Conservation (phyloP, 202 grass and related monocot species). For the Elaeis oleifera region DNA sequence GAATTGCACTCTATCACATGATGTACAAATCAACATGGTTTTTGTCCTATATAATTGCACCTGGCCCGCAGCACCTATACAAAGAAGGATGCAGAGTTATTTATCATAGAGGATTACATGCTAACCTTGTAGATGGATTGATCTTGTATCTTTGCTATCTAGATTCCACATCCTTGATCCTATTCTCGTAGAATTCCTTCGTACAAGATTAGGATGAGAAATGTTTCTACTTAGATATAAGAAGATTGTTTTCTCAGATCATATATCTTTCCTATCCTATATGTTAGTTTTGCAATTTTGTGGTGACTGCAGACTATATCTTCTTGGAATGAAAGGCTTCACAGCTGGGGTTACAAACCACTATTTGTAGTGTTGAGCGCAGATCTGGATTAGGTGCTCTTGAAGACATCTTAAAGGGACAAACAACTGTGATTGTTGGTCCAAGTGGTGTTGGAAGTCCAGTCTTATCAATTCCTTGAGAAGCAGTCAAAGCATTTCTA, state of each 20-base stretch:
- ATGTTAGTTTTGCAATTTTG: not conserved
- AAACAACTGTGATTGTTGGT: constrained; percentile 90
- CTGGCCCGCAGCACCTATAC: too few relatives aligned
- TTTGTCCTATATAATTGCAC: too few relatives aligned
- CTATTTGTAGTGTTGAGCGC: constrained; percentile 64
- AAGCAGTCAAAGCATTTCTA: constrained; percentile 26
- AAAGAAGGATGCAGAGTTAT: too few relatives aligned
- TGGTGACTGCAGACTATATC: constrained; percentile 38
- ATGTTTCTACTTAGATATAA: too few relatives aligned
- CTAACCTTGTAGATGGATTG: too few relatives aligned
- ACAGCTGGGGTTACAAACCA: constrained; percentile 77
- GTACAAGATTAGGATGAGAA: too few relatives aligned
- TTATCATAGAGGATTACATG: too few relatives aligned
- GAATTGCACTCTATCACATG: too few relatives aligned
- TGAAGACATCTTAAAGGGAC: constrained; percentile 55
- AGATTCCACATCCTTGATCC: too few relatives aligned
- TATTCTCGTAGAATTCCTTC: too few relatives aligned
- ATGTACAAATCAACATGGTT: too few relatives aligned
- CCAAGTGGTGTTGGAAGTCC: constrained; percentile 87
- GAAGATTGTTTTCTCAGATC: not conserved
- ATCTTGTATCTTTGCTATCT: too few relatives aligned
- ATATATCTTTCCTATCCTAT: constrained; percentile 7
- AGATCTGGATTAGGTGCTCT: constrained; percentile 56
- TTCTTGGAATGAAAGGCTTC: constrained; percentile 66
- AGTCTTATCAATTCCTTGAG: constrained; percentile 88